A percentile compares a stretch with the other conserved stretches of the same genome.
These are phyloP conservation scores for Cordia subcordata DNA, from an alignment of 257 asterid genomes.

Conservation along the genomic window DNA sequence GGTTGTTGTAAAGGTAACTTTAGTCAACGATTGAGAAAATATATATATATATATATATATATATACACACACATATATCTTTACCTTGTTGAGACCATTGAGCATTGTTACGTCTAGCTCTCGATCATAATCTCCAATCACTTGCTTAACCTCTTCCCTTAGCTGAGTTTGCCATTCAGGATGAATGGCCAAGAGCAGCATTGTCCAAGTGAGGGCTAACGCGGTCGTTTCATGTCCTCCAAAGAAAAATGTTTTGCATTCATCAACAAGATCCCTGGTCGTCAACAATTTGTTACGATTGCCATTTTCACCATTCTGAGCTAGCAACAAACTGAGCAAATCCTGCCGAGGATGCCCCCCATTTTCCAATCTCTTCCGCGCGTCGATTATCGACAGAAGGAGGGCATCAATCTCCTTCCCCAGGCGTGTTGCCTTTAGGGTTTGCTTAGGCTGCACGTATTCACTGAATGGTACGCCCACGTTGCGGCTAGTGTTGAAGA, in stretches of 20 bases:
- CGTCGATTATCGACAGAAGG: constrained; percentile 34
- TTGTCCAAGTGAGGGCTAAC: constrained; percentile 68
- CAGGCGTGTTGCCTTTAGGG: constrained; percentile 42
- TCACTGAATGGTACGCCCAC: constrained; percentile 85
- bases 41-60: too few relatives aligned
- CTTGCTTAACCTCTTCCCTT: constrained; percentile 61
- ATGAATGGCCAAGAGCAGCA: constrained; percentile 60
- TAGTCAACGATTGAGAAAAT: too few relatives aligned
- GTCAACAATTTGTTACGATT: constrained; percentile 33
- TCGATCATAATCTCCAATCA: constrained; percentile 45
- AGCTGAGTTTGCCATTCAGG: constrained; percentile 66
- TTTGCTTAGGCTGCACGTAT: constrained; percentile 43
- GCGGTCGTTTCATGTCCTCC: constrained; percentile 94
- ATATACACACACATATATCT: too few relatives aligned
- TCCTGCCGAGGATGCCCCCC: constrained; percentile 26
- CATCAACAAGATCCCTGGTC: constrained; percentile 67
- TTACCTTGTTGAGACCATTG: constrained; percentile 70
- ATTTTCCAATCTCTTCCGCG: constrained; percentile 19
- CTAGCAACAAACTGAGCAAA: constrained; percentile 57
- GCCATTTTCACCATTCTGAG: constrained; percentile 14
- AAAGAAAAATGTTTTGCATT: constrained; percentile 90
- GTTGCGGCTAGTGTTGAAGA: constrained; percentile 61
- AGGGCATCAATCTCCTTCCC: constrained; percentile 65
- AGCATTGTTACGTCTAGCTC: constrained; percentile 50
- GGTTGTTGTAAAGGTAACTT: too few relatives aligned